Conservation (phyloP, 1,284 basidiomycete genomes). For the Ceratobasidium sp. region DNA sequence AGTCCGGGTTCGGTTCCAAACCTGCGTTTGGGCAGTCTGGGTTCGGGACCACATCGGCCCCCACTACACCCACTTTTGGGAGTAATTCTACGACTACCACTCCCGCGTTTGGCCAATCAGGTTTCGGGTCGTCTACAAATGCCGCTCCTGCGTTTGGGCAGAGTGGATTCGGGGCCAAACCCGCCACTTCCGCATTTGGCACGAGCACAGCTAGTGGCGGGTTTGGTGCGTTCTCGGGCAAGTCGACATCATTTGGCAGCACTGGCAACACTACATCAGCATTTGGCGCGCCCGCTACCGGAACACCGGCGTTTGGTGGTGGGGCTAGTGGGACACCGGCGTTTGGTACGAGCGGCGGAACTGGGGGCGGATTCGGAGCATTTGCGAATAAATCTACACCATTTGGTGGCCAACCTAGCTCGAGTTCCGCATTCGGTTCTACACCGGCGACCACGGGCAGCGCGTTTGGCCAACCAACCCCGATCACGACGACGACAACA, state of each 20-base stretch:
- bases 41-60: slow-evolving; percentile 41
- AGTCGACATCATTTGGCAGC: slow-evolving; percentile 47
- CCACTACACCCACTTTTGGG: slow-evolving; percentile 56
- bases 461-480: slow-evolving; percentile 38
- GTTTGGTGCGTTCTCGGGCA: slow-evolving; percentile 48
- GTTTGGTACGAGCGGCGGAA: slow-evolving; percentile 48
- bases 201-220: slow-evolving; percentile 25
- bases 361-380: slow-evolving; percentile 55
- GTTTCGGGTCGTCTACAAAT: slow-evolving; percentile 53
- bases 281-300: slow-evolving; percentile 22
- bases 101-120: slow-evolving; percentile 54
- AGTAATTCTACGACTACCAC: slow-evolving; percentile 47
- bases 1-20: slow-evolving; percentile 46
- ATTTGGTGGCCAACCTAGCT: slow-evolving; percentile 42
- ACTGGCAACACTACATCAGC: slow-evolving; percentile 16
- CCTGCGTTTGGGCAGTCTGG: slow-evolving; percentile 50
- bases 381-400: slow-evolving; percentile 44
- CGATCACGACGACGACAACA: slow-evolving; percentile 22
- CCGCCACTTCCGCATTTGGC: slow-evolving; percentile 49
- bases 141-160: slow-evolving; percentile 56
- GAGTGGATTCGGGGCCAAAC: slow-evolving; percentile 52
- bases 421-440: slow-evolving; percentile 49
- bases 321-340: slow-evolving; percentile 3
- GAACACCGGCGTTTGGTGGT: slow-evolving; percentile 28
- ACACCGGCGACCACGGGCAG: slow-evolving; percentile 29